A percentile compares a stretch with the other conserved stretches of the same genome.
phyloP scores from a whole-genome alignment of 2,329 filamentous ascomycete genomes.

The Beauveria rudraprayagi region DNA sequence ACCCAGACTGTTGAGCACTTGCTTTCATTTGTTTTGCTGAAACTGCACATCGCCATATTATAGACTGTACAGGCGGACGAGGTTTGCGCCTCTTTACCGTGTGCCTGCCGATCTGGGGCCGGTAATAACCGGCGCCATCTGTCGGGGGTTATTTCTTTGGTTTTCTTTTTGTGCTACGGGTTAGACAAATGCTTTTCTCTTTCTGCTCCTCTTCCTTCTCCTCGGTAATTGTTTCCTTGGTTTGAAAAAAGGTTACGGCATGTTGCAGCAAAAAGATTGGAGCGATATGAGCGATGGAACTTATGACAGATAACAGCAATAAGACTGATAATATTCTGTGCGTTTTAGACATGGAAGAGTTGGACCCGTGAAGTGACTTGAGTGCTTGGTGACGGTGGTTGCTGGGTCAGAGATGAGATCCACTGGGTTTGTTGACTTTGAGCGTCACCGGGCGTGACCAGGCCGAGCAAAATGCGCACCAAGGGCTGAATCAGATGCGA shows the following conservation, averaged over 20 bases:
- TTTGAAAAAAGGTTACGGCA: constrained; percentile 1
- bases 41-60: constrained; percentile 16
- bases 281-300: constrained; percentile 1
- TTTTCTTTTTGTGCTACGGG: constrained; percentile 2
- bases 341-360: background rate
- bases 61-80: constrained; percentile 29
- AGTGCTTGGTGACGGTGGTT: background rate
- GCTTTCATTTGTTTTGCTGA: constrained; percentile 10
- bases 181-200: constrained; percentile 12
- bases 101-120: constrained; percentile 20
- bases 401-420: background rate
- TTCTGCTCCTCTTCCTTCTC: constrained; percentile 4
- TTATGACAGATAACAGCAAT: constrained; percentile 5
- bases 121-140: constrained; percentile 21
- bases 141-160: background rate
- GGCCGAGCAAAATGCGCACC: background rate
- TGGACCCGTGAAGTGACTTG: background rate
- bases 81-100: constrained; percentile 26
- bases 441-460: background rate
- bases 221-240: background rate
- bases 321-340: constrained; percentile 8
- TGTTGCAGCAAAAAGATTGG: constrained; percentile 8
- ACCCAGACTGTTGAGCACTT: constrained; percentile 1
- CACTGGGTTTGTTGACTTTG: constrained; percentile 6
- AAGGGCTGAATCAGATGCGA: background rate